Base-by-base conservation (phyloP, 2,329 filamentous ascomycete species). In the Penicillium sp. region DNA sequence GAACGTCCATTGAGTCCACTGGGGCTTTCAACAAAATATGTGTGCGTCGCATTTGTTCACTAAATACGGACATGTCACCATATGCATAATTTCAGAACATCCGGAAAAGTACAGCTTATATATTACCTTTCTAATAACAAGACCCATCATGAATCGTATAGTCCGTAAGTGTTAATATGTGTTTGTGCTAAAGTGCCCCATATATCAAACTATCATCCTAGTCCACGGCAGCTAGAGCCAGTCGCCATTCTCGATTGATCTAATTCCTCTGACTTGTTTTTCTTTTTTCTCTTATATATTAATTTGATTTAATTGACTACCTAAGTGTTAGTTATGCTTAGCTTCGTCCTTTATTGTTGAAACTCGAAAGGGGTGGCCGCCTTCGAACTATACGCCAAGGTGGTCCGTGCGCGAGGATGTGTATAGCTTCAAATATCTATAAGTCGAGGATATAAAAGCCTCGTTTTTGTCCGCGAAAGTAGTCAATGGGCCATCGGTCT, bases 351-450 rank as follows among this genome's bases (percentile, higher is more conserved):
- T 35, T 12, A 33, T 23, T 15, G 29, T 23, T 35, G 31, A 35
- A 48, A 12, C 23, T 25, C 46, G 27, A 42, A 27, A 27, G 23
- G 23, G 23, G 7, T 31, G 13, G 29, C n/a, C 17, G 17, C 29
- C 29, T 8, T 43, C 40, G 27, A 52, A 15, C 40, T 46, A 6
- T 15, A 45, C 50, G 29, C 29, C 40, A 43, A 4, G 29, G 7
- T 52, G 50, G 50, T 52, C 50, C 38, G 50, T 52, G 50, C 50
- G 7, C 6, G 2, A 2, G 19, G 1, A 45, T 21, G 33, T 46
- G 50, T 52, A 52, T 52, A 52, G 40, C 50, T 19, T 45, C 50
- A 52, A 45, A 33, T 35, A 52, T 52, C 13, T 45, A n/a, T 31
- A 35, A 19, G 15, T 1, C 4, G 3, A 12, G 19, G 17, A 19